phyloP scores from a whole-genome alignment of 108 stramenopile genomes.

The Cylindrotheca closterium region DNA sequence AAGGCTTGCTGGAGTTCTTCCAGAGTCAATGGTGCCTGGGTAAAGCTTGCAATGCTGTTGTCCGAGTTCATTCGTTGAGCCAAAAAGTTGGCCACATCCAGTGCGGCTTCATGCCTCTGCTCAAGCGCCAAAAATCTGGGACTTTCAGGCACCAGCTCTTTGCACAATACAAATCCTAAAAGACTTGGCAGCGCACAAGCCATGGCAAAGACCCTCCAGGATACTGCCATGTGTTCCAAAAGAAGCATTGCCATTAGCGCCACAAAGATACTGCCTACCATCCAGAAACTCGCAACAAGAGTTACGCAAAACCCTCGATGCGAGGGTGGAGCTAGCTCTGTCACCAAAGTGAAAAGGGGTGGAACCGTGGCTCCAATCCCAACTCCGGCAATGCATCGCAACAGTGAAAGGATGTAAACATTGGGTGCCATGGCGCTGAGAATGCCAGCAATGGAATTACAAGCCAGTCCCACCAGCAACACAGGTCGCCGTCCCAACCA shows the following conservation, averaged over 20 bases:
- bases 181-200: conserved; percentile 69
- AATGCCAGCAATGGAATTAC: conserved; percentile 59
- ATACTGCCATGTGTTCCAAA: conserved; percentile 31
- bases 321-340: conserved; percentile 72
- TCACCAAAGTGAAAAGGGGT: conserved; percentile 65
- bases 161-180: conserved; percentile 56
- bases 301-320: conserved; percentile 70
- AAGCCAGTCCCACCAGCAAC: conserved; percentile 56
- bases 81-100: conserved; percentile 46
- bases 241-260: conserved; percentile 58
- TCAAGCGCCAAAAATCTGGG: conserved; percentile 62
- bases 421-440: conserved; percentile 45
- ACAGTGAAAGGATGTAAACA: conserved; percentile 32
- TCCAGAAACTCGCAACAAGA: conserved; percentile 79
- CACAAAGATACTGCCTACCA: conserved; percentile 82
- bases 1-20: conserved; percentile 41
- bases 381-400: conserved; percentile 68
- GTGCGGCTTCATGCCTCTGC: conserved; percentile 45
- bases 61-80: conserved; percentile 32
- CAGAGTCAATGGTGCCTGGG: conserved; percentile 18
- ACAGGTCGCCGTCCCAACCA: conserved; percentile 63
- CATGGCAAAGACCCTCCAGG: conserved; percentile 74
- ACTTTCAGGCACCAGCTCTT: conserved; percentile 63
- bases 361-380: conserved; percentile 81
- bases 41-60: background rate